Conservation (phyloP, 352 stramenopile genomes). For the Pythium folliculosum region DNA sequence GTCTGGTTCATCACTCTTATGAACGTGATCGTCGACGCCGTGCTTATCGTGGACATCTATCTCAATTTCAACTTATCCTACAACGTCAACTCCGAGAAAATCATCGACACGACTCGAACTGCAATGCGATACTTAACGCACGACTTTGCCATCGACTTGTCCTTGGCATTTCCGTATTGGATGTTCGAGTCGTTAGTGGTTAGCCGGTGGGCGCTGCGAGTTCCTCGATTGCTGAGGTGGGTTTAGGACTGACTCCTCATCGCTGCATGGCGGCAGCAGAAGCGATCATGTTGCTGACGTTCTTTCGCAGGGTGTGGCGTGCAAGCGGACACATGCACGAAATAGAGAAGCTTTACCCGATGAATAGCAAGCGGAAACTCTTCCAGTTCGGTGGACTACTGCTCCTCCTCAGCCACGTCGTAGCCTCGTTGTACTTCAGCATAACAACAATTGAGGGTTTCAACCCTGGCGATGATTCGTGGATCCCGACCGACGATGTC, state of each 20-base stretch:
- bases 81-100: constrained; percentile 52
- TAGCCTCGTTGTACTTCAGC: not conserved
- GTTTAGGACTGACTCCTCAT: not conserved
- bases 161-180: constrained; percentile 51
- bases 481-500: constrained; percentile 5
- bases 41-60: constrained; percentile 46
- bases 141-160: constrained; percentile 45
- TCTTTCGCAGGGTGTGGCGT: not conserved
- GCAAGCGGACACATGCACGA: not conserved
- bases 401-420: not conserved
- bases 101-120: constrained; percentile 43
- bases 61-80: constrained; percentile 66
- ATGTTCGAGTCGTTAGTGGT: constrained; percentile 19
- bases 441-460: not conserved
- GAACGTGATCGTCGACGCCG: constrained; percentile 37
- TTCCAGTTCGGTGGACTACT: not conserved
- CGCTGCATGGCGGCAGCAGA: too few relatives aligned
- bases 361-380: constrained; percentile 4
- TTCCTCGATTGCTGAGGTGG: constrained; percentile 2
- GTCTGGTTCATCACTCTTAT: constrained; percentile 34
- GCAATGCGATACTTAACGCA: constrained; percentile 40
- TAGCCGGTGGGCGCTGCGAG: constrained; percentile 6
- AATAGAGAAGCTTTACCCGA: not conserved
- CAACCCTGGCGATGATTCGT: not conserved
- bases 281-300: not conserved